Evolutionary conservation across 2,329 filamentous ascomycete species (phyloP).

Genomic region (Lojkania enalia): DNA sequence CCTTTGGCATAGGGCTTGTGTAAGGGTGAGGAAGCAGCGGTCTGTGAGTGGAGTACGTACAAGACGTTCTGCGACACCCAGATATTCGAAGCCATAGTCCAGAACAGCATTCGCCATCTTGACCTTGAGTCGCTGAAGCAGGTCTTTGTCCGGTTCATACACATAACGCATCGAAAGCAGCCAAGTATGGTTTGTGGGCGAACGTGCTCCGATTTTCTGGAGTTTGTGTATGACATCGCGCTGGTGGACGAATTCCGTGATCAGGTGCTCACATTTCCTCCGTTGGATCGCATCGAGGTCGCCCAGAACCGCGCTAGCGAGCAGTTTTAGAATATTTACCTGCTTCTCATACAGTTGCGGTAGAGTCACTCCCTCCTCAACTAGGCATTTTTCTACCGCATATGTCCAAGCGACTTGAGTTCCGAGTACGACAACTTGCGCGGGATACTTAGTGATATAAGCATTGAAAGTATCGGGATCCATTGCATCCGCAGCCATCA

Average conservation of each 20-base stretch:
- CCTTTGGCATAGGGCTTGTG: slow-evolving; percentile 90
- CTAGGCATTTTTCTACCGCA: slow-evolving; percentile 76
- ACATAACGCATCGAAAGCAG: slow-evolving; percentile 96
- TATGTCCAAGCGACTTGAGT: slow-evolving; percentile 94
- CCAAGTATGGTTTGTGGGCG: slow-evolving; percentile 85
- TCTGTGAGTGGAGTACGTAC: slow-evolving; percentile 97
- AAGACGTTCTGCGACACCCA: slow-evolving; percentile 93
- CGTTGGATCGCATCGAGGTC: slow-evolving; percentile 84
- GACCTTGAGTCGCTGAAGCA: slow-evolving; percentile 79
- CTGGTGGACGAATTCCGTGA: slow-evolving; percentile 98
- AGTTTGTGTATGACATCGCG: slow-evolving; percentile 91
- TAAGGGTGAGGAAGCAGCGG: slow-evolving; percentile 96
- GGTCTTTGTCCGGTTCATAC: slow-evolving; percentile 80
- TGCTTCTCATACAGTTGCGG: slow-evolving; percentile 76
- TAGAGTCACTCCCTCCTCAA: slow-evolving; percentile 70
- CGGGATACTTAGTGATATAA: slow-evolving; percentile 85
- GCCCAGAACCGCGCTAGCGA: slow-evolving; percentile 86
- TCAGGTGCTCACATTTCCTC: slow-evolving; percentile 97
- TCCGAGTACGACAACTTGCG: slow-evolving; percentile 92
- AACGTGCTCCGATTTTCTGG: slow-evolving; percentile 71
- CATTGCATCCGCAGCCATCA: slow-evolving; percentile 73
- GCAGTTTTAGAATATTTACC: slow-evolving; percentile 79
- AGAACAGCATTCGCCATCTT: slow-evolving; percentile 97
- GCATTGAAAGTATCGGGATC: slow-evolving; percentile 70
- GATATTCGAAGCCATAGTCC: slow-evolving; percentile 96